Base-by-base conservation (phyloP, 2,329 filamentous ascomycete genomes). In the Phialophora expanda region DNA sequence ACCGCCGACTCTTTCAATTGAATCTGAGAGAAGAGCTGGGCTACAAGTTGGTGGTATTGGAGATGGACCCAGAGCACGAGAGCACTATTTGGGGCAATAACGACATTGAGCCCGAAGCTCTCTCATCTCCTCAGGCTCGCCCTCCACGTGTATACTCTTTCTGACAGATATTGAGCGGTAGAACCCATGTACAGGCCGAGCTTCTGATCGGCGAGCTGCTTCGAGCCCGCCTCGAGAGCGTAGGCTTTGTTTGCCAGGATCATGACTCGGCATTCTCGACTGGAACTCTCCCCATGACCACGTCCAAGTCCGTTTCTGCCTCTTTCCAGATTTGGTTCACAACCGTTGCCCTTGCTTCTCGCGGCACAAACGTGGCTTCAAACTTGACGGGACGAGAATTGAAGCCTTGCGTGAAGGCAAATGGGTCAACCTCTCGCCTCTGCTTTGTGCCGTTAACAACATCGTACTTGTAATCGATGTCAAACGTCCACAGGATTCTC, bases 371-470 rank as follows among this genome's bases (percentile, higher is more conserved):
- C 8, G 28, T 28, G 0, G 56, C 62, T 34, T 64, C 32, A 51
- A 66, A 64, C 59, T 55, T 55, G 26, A 32, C 20, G 6, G 64
- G 64, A 8, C 48, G 51, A 22, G 75, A 68, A 50, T 73, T 61
- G 56, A 70, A 76, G 2, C 58, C 72, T n/a, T 63, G 61, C 17
- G 64, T 66, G 51, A 64, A 64, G 9, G 61, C 61, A 20, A 86
- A 75, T 55, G 84, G 83, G 2, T 84, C 84, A 1, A 84, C 83
- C 20, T 61, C 58, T 24, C 58, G 30, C 28, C 28, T 61, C 22
- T 38, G 28, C 28, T 53, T 51, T 22, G 8, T 22, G 20, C 58
- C 58, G 26, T 61, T 28, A 20, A 51, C 50, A 17, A 61, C 20
- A 14, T 61, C 28, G 46, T 61, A 51, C 46, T 54, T 53, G 46